Evolutionary conservation across 1,284 basidiomycete genomes (phyloP).

Genomic region (Melampsora larici-populina): DNA sequence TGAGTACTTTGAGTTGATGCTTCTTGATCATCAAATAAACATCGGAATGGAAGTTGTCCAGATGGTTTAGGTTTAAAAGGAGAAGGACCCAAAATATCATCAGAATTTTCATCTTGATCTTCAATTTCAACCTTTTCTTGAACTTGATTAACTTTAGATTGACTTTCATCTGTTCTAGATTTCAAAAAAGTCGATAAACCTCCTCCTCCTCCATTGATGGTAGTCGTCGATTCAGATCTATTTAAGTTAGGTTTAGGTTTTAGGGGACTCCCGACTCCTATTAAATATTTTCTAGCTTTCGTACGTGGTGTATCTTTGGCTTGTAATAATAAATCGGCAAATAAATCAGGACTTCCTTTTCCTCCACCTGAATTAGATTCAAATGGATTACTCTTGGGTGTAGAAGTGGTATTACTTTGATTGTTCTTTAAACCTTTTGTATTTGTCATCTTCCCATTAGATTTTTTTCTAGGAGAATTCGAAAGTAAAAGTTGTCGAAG

Average conservation of each 20-base stretch:
- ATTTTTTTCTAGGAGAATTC: constrained; percentile 33
- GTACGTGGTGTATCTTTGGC: constrained; percentile 39
- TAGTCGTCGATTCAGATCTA: background rate
- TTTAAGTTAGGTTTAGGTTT: constrained; percentile 9
- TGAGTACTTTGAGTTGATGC: background rate
- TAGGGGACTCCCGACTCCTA: constrained; percentile 30
- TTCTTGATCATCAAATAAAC: constrained; percentile 32
- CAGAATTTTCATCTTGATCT: constrained; percentile 13
- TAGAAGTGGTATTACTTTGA: constrained; percentile 3
- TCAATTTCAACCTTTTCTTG: background rate
- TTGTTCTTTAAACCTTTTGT: background rate
- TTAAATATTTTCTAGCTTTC: constrained; percentile 32
- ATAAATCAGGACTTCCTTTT: constrained; percentile 31
- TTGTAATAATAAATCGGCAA: constrained; percentile 30
- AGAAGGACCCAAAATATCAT: constrained; percentile 40
- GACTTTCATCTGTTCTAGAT: background rate
- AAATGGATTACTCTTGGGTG: constrained; percentile 19
- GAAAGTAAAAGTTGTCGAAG: constrained; percentile 19
- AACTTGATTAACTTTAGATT: background rate
- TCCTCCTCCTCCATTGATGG: no score
- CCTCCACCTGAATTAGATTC: constrained; percentile 34
- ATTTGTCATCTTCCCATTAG: background rate
- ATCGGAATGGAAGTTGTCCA: constrained; percentile 1
- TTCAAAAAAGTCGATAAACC: constrained; percentile 39
- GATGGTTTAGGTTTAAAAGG: constrained; percentile 37